These are phyloP conservation scores for Aspergillus sparsus DNA, from an alignment of 495 filamentous ascomycete genomes.

Conservation along the genomic window DNA sequence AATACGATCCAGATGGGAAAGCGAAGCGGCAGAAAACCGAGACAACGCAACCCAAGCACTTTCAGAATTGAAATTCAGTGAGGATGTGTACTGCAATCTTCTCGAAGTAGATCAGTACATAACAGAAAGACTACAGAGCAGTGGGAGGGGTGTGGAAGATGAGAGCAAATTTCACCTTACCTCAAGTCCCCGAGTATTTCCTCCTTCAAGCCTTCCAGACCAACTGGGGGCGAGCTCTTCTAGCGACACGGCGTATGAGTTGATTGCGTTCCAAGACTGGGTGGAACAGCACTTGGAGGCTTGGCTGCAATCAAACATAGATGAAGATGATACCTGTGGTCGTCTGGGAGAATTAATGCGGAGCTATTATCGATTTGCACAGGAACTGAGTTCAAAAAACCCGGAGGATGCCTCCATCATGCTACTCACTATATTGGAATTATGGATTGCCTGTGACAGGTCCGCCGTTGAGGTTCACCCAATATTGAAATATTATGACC, in stretches of 20 bases:
- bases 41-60: background rate
- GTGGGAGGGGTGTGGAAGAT: no score
- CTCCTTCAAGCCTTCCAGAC: no score
- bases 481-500: conserved; percentile 53
- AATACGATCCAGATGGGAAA: background rate
- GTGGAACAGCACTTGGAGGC: conserved; percentile 33
- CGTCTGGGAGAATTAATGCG: conserved; percentile 30
- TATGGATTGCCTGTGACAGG: conserved; percentile 65
- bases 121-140: no score
- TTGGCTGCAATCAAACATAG: conserved; percentile 37
- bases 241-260: conserved; percentile 9
- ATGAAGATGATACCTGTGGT: conserved; percentile 27
- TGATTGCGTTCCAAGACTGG: conserved; percentile 47
- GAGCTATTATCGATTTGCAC: conserved; percentile 35
- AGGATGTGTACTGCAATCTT: conserved; percentile 6
- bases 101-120: background rate
- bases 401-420: conserved; percentile 59
- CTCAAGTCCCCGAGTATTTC: no score
- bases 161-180: no score
- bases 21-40: background rate
- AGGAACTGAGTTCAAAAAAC: conserved; percentile 37
- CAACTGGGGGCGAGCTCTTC: no score
- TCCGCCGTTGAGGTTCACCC: conserved; percentile 39
- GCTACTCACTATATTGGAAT: conserved; percentile 59
- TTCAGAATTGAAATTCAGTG: background rate